Evolutionary conservation across 2,329 filamentous ascomycete species (phyloP).

Genomic region (Pseudocercospora cruenta): DNA sequence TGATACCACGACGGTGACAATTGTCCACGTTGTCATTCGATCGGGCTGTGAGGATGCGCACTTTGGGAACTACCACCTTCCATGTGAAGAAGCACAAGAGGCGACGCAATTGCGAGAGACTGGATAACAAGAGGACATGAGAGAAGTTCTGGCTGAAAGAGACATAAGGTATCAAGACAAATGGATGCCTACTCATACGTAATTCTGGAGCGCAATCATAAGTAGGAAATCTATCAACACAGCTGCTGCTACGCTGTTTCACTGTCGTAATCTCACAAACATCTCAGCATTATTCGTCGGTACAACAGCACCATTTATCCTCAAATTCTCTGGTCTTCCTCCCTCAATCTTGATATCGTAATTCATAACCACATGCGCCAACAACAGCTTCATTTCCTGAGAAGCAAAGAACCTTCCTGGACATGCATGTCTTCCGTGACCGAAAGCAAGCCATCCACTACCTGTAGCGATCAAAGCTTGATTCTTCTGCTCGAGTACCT

Average conservation of each 20-base stretch:
- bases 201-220: too few relatives aligned
- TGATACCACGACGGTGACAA: too few relatives aligned
- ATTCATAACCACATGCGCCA: conserved; percentile 47
- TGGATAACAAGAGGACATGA: too few relatives aligned
- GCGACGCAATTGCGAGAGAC: too few relatives aligned
- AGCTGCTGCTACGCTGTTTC: not conserved
- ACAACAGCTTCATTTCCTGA: conserved; percentile 52
- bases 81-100: too few relatives aligned
- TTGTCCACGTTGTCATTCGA: too few relatives aligned
- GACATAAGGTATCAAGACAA: too few relatives aligned
- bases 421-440: conserved; percentile 29
- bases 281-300: conserved; percentile 20
- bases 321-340: conserved; percentile 21
- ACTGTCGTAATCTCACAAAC: conserved; percentile 15
- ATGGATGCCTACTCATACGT: too few relatives aligned
- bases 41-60: too few relatives aligned
- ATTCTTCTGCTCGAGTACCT: conserved; percentile 20
- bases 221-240: too few relatives aligned
- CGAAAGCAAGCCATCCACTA: conserved; percentile 23
- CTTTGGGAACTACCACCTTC: too few relatives aligned
- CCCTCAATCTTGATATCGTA: conserved; percentile 41
- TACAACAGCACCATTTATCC: conserved; percentile 20
- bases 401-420: conserved; percentile 50
- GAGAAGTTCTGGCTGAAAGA: too few relatives aligned
- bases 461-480: conserved; percentile 16